A percentile compares a stretch with the other conserved stretches of the same genome.
Evolutionary conservation across 768 basidiomycete genomes (phyloP).

Genomic region (Lentinula sp.): DNA sequence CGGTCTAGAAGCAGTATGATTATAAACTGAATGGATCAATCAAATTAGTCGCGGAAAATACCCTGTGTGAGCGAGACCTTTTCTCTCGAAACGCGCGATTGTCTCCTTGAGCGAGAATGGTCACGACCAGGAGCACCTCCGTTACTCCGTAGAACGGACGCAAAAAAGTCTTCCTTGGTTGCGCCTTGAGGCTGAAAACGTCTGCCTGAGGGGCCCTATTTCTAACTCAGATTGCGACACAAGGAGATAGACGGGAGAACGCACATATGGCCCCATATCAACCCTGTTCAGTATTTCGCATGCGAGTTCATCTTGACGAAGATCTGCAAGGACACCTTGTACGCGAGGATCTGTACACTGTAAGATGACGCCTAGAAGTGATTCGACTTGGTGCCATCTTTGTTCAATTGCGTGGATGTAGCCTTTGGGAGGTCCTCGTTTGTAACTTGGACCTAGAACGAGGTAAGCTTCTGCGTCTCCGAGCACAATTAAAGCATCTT

Average conservation of each 20-base stretch:
- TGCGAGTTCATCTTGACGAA: constrained; percentile 70
- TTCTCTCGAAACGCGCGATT: constrained; percentile 73
- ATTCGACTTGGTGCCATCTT: constrained; percentile 88
- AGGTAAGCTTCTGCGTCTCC: background rate
- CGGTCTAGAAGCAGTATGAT: constrained; percentile 34
- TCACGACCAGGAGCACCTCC: constrained; percentile 41
- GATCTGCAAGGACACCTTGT: constrained; percentile 52
- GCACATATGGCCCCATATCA: constrained; percentile 73
- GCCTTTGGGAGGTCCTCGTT: constrained; percentile 82
- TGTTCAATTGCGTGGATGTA: constrained; percentile 93
- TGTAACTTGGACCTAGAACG: constrained; percentile 63
- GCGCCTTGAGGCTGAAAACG: constrained; percentile 52
- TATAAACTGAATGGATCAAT: background rate
- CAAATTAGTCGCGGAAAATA: constrained; percentile 12
- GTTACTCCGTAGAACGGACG: constrained; percentile 61
- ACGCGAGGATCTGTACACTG: constrained; percentile 65
- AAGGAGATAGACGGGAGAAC: constrained; percentile 16
- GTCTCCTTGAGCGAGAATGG: constrained; percentile 56
- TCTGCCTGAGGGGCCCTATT: constrained; percentile 65
- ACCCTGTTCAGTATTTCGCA: constrained; percentile 72
- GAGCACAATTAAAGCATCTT: background rate
- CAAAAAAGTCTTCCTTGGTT: constrained; percentile 75
- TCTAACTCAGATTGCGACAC: constrained; percentile 6
- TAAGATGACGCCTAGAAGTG: constrained; percentile 77
- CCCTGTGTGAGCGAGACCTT: constrained; percentile 72